phyloP scores from a whole-genome alignment of 441 rosid species.

The Populus tomentosa region DNA sequence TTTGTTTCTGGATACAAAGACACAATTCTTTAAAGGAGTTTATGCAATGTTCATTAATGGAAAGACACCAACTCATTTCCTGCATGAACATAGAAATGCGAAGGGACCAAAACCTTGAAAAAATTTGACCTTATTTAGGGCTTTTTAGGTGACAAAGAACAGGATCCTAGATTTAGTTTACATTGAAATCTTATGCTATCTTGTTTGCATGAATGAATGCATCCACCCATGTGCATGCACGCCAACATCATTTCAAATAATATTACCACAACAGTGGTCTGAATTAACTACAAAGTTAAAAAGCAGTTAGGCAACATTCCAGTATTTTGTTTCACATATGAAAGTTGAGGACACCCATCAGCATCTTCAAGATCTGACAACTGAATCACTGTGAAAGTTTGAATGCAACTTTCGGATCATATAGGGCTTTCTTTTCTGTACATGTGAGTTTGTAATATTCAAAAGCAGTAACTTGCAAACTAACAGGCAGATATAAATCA shows the following conservation, averaged over 20 bases:
- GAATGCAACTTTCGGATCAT: background rate
- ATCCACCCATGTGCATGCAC: background rate
- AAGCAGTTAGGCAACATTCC: background rate
- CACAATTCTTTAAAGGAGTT: background rate
- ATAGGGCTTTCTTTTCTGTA: background rate
- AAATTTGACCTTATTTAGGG: background rate
- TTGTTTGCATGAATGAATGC: background rate
- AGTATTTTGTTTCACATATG: background rate
- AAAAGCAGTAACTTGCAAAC: conserved; percentile 1
- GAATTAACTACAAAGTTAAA: background rate
- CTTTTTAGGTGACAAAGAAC: background rate
- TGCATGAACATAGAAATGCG: background rate
- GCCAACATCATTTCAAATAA: background rate
- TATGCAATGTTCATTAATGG: background rate
- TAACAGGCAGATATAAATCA: background rate
- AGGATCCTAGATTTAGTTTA: background rate
- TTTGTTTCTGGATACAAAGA: background rate
- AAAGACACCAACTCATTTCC: background rate
- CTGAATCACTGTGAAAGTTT: background rate
- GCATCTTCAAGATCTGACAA: background rate
- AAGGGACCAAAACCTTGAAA: background rate
- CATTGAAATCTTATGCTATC: background rate
- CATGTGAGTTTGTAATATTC: background rate
- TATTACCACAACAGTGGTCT: background rate
- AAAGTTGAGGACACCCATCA: background rate